Conservation (phyloP, 495 filamentous ascomycete genomes). For the Diplogelasinospora grovesii region DNA sequence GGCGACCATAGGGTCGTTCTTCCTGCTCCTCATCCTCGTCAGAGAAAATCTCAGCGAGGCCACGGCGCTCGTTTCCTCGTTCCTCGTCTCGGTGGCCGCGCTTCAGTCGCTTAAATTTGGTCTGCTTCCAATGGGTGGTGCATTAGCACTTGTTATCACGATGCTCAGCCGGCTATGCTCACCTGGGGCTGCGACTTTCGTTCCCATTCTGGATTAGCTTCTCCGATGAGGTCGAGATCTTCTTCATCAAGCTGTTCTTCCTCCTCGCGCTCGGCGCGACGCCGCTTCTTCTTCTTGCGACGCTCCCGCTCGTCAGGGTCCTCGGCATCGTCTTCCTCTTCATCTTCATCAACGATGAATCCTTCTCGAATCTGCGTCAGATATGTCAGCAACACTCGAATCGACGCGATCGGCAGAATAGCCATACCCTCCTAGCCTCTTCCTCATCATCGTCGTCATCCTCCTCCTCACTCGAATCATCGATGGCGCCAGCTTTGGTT, state of each 20-base stretch:
- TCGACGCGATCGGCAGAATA: not conserved
- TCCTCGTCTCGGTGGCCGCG: slow-evolving; percentile 72
- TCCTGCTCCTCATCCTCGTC: slow-evolving; percentile 77
- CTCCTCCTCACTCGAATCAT: slow-evolving; percentile 92
- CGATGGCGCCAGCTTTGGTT: slow-evolving; percentile 37
- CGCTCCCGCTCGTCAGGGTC: slow-evolving; percentile 58
- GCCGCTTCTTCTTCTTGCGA: slow-evolving; percentile 58
- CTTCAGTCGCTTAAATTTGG: slow-evolving; percentile 92
- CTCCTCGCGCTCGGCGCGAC: slow-evolving; percentile 69
- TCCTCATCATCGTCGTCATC: slow-evolving; percentile 94
- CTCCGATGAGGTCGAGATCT: slow-evolving; percentile 90
- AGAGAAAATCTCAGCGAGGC: slow-evolving; percentile 84
- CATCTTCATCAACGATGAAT: slow-evolving; percentile 93
- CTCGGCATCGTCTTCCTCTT: slow-evolving; percentile 64
- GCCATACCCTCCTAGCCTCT: slow-evolving; percentile 49
- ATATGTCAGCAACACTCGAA: slow-evolving; percentile 1
- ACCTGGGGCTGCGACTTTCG: slow-evolving; percentile 59
- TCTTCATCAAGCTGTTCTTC: slow-evolving; percentile 91
- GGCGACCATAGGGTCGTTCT: slow-evolving; percentile 43
- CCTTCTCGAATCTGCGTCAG: slow-evolving; percentile 70
- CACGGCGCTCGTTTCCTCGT: slow-evolving; percentile 55
- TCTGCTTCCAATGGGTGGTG: slow-evolving; percentile 38
- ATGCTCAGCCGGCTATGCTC: slow-evolving; percentile 14
- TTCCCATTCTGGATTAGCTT: slow-evolving; percentile 62
- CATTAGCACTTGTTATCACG: slow-evolving; percentile 19